Conservation (phyloP, 257 asterid genomes). For the Euphrasia confusa region DNA sequence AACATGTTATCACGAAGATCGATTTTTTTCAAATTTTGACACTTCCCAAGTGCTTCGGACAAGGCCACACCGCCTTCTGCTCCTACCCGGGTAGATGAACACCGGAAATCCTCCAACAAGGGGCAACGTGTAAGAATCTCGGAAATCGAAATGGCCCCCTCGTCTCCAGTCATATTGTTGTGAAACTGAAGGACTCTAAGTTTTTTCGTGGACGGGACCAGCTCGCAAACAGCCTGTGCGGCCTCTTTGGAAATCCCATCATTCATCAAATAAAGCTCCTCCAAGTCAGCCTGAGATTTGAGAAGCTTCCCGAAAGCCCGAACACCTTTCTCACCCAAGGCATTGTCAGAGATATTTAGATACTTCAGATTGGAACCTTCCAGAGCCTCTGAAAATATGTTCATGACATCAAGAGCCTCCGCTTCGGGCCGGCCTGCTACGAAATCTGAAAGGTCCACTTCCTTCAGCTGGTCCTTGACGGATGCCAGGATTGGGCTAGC, state of each 20-base stretch:
- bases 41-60: constrained; percentile 66
- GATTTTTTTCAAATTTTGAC: constrained; percentile 66
- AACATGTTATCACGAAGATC: constrained; percentile 98
- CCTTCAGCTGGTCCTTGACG: constrained; percentile 72
- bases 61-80: constrained; percentile 81
- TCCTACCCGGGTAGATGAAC: constrained; percentile 92
- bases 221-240: constrained; percentile 78
- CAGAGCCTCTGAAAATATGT: constrained; percentile 75
- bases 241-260: constrained; percentile 97
- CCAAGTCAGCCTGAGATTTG: constrained; percentile 65
- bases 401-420: constrained; percentile 97
- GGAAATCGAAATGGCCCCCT: constrained; percentile 80
- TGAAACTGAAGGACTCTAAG: constrained; percentile 84
- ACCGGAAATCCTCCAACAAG: constrained; percentile 71
- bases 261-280: constrained; percentile 81
- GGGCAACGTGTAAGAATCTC: constrained; percentile 74
- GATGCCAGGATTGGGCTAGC: constrained; percentile 78
- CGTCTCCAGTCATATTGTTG: constrained; percentile 97
- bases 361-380: constrained; percentile 71
- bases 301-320: constrained; percentile 81
- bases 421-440: constrained; percentile 95
- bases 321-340: constrained; percentile 94
- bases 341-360: constrained; percentile 89
- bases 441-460: constrained; percentile 89
- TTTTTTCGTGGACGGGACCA: constrained; percentile 68